phyloP scores from a whole-genome alignment of 2,329 filamentous ascomycete species.

The Penicillium sp. region DNA sequence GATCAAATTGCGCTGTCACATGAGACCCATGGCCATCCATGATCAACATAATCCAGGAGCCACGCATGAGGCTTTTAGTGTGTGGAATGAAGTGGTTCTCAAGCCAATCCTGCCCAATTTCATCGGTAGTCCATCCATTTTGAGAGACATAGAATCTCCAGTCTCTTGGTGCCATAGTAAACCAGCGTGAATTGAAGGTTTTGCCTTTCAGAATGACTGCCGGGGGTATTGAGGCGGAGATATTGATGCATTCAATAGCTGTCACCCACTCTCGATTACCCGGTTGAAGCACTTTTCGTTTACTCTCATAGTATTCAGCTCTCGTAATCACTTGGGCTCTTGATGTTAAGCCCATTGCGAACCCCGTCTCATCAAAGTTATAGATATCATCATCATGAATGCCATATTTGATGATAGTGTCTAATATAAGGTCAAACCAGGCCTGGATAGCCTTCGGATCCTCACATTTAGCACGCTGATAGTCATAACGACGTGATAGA shows the following conservation, averaged over 20 bases:
- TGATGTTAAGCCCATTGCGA: not conserved
- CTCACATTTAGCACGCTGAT: not conserved
- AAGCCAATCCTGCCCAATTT: slow-evolving; percentile 39
- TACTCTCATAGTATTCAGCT: not conserved
- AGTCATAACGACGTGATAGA: slow-evolving; percentile 3
- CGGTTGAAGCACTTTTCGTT: slow-evolving; percentile 9
- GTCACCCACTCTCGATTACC: slow-evolving; percentile 21
- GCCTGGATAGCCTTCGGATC: not conserved
- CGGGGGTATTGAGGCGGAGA: slow-evolving; percentile 1
- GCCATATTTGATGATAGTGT: not conserved
- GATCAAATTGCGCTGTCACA: slow-evolving; percentile 22
- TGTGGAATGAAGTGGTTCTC: slow-evolving; percentile 39
- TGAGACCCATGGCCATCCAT: slow-evolving; percentile 44
- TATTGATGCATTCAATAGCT: slow-evolving; percentile 16
- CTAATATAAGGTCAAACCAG: slow-evolving; percentile 3
- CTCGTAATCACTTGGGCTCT: slow-evolving; percentile 1
- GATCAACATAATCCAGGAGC: slow-evolving; percentile 41
- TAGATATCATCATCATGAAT: slow-evolving; percentile 11
- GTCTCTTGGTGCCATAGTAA: slow-evolving; percentile 1
- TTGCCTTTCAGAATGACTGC: slow-evolving; percentile 18
- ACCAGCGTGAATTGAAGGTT: slow-evolving; percentile 10
- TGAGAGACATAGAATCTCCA: slow-evolving; percentile 21
- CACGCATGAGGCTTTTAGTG: slow-evolving; percentile 27
- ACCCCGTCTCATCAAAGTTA: slow-evolving; percentile 11
- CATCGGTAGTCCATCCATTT: slow-evolving; percentile 42